Percentiles rank a stretch among this genome's conserved stretches.
These are phyloP conservation scores for Coemansia sp. DNA, from an alignment of 192 early-diverging fungal genomes.

Conservation along the genomic window DNA sequence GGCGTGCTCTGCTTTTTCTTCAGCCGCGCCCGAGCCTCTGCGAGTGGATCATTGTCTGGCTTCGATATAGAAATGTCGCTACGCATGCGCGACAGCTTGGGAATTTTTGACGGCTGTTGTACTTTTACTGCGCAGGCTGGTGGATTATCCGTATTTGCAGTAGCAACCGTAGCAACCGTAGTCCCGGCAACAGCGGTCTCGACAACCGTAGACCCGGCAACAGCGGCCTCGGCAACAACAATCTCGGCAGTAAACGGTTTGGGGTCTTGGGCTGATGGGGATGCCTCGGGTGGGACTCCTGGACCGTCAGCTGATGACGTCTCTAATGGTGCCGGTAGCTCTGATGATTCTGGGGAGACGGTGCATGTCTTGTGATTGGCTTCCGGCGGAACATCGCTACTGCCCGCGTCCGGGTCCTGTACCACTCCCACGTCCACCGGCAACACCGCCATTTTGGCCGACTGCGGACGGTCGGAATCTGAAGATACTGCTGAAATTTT, in stretches of 20 bases:
- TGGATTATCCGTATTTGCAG: conserved; percentile 25
- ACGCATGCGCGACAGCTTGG: conserved; percentile 21
- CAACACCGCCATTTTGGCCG: not conserved
- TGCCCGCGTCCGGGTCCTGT: not conserved
- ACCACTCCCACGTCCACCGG: conserved; percentile 4
- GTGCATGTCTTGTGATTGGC: not conserved
- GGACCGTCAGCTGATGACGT: conserved; percentile 5
- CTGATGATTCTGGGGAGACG: conserved; percentile 1
- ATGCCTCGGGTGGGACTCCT: no score
- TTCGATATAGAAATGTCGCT: conserved; percentile 20
- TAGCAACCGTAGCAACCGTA: conserved; percentile 12
- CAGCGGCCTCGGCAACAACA: not conserved
- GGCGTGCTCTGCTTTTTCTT: conserved; percentile 50
- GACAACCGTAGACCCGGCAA: not conserved
- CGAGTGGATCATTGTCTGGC: conserved; percentile 23
- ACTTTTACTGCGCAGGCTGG: conserved; percentile 10
- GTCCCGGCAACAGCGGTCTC: not conserved
- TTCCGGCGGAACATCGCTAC: not conserved
- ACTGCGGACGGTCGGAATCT: not conserved
- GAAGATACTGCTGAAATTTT: not conserved
- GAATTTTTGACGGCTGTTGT: conserved; percentile 15
- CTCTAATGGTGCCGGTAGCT: not conserved
- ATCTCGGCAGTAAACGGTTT: not conserved
- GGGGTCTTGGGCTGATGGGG: not conserved
- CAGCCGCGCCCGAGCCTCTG: conserved; percentile 39